A percentile compares a stretch with the other conserved stretches of the same genome.
Evolutionary conservation across 106 monocot genomes (phyloP).

Genomic region (Triglochin maritima): DNA sequence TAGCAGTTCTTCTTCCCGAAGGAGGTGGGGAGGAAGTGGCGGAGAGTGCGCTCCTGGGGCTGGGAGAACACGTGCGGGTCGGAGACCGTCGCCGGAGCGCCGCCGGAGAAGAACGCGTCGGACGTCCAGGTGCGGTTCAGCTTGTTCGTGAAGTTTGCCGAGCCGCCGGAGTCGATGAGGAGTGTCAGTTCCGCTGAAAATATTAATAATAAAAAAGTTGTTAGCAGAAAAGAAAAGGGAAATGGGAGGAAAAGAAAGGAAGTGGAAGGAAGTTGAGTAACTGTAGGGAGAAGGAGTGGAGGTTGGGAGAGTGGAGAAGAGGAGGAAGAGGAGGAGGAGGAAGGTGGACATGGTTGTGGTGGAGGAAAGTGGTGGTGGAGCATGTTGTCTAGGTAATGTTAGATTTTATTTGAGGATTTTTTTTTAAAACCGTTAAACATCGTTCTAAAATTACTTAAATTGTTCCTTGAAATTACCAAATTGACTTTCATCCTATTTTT

Average conservation of each 20-base stretch:
- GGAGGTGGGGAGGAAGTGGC: conserved; percentile 59
- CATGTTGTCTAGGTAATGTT: not conserved
- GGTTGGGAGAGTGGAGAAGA: not conserved
- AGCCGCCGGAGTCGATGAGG: conserved; percentile 80
- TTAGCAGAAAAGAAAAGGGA: not conserved
- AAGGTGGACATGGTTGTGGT: conserved; percentile 1
- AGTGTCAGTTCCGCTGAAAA: conserved; percentile 17
- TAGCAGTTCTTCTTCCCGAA: conserved; percentile 92
- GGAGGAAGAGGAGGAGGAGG: conserved; percentile 5
- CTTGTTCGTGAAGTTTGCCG: conserved; percentile 51
- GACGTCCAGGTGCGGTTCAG: conserved; percentile 64
- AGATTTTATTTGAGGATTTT: too few relatives aligned
- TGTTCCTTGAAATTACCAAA: too few relatives aligned
- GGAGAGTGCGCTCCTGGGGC: conserved; percentile 71
- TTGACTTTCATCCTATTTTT: too few relatives aligned
- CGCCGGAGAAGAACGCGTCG: conserved; percentile 59
- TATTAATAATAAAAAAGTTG: not conserved
- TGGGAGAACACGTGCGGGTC: conserved; percentile 61
- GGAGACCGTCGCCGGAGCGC: conserved; percentile 41
- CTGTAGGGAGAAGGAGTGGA: conserved; percentile 21
- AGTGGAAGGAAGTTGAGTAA: conserved; percentile 2
- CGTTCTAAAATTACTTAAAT: too few relatives aligned
- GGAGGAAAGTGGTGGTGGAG: not conserved
- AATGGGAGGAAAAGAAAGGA: not conserved
- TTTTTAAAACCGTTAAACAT: too few relatives aligned